phyloP scores from a whole-genome alignment of 257 asterid species.

The Striga asiatica region DNA sequence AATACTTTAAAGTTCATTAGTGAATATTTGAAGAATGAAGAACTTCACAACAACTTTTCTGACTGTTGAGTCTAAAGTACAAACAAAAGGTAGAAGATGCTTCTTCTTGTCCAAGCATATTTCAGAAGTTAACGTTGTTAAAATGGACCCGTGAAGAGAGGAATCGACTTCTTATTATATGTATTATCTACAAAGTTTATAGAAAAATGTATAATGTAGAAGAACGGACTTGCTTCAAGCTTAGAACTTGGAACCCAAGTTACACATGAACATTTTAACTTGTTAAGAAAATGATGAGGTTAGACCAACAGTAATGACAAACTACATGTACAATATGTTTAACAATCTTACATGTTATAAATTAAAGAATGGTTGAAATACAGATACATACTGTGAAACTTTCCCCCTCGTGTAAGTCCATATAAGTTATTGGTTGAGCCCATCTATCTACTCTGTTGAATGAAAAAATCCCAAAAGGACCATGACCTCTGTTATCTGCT shows the following conservation, averaged over 20 bases:
- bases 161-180: conserved; percentile 1
- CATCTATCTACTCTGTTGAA: conserved; percentile 71
- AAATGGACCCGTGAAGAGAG: background rate
- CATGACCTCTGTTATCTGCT: conserved; percentile 88
- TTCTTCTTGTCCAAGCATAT: background rate
- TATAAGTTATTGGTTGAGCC: conserved; percentile 85
- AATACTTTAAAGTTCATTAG: background rate
- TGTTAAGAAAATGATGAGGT: background rate
- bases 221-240: background rate
- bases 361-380: conserved; percentile 3
- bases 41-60: background rate
- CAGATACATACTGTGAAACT: conserved; percentile 53
- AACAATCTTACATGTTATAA: background rate
- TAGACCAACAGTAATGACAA: background rate
- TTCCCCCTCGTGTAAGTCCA: conserved; percentile 66
- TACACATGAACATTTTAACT: background rate
- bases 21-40: background rate
- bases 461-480: conserved; percentile 53
- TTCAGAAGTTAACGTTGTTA: background rate
- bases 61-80: background rate
- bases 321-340: background rate
- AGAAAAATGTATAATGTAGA: background rate
- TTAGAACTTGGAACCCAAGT: background rate
- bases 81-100: conserved; percentile 6
- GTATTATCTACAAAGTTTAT: background rate